Conservation (phyloP, 768 basidiomycete species). For the Mycena sanguinolenta region DNA sequence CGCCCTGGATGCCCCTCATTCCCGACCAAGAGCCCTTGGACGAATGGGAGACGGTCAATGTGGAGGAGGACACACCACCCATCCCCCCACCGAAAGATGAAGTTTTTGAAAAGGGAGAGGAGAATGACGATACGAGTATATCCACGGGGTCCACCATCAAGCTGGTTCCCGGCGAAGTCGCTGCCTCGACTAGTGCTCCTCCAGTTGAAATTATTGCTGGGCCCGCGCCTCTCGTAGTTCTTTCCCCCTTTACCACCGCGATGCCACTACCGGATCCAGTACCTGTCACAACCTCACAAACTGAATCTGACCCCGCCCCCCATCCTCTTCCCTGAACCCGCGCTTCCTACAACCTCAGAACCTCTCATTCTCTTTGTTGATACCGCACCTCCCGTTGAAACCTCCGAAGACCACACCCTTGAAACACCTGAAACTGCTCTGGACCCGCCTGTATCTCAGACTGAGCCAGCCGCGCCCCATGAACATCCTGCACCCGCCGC, state of each 20-base stretch:
- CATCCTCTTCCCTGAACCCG: not conserved
- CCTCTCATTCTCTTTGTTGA: constrained; percentile 11
- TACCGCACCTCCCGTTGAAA: not conserved
- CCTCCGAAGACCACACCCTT: not conserved
- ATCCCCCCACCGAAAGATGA: constrained; percentile 12
- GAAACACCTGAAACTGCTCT: not conserved
- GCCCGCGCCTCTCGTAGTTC: not conserved
- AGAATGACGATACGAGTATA: constrained; percentile 19
- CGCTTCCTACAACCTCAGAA: not conserved
- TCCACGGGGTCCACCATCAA: constrained; percentile 25
- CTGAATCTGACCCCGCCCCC: too few relatives aligned
- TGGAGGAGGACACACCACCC: constrained; percentile 18
- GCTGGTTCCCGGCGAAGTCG: not conserved
- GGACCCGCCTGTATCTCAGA: not conserved
- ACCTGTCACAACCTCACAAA: not conserved
- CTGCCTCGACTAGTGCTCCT: not conserved
- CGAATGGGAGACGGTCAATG: constrained; percentile 35
- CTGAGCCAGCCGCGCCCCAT: not conserved
- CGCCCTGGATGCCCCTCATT: constrained; percentile 33
- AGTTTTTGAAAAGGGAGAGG: not conserved
- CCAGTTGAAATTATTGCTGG: not conserved
- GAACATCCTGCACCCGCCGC: not conserved
- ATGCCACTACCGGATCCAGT: constrained; percentile 9
- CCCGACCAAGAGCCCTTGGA: constrained; percentile 32
- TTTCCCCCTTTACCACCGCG: not conserved